These are phyloP conservation scores for Diaporthe sp. DNA, from an alignment of 2,329 filamentous ascomycete genomes.

Conservation along the genomic window DNA sequence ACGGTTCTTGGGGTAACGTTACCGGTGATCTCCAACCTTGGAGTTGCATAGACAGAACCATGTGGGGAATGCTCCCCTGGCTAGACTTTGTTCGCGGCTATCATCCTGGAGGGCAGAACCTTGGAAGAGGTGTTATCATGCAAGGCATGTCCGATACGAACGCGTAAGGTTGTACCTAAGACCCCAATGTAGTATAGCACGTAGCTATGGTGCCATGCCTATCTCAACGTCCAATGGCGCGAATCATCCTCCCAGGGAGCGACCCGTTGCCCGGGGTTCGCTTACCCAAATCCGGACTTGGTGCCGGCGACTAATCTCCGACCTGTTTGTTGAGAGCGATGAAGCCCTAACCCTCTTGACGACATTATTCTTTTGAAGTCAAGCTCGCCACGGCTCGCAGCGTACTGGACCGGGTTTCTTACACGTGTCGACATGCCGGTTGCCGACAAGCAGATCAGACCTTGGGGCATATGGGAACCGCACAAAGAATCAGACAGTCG, in stretches of 20 bases:
- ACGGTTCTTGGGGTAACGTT: conserved; percentile 38
- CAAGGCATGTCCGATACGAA: background rate
- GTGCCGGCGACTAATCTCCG: conserved; percentile 22
- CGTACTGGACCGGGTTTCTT: background rate
- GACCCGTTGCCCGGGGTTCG: conserved; percentile 10
- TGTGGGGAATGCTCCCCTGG: conserved; percentile 20
- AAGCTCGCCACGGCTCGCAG: background rate
- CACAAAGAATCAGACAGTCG: too few species aligned
- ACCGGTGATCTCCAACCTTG: conserved; percentile 35
- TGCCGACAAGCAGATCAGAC: background rate
- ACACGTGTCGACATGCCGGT: background rate
- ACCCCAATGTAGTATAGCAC: background rate
- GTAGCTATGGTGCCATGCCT: conserved; percentile 20
- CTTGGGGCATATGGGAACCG: background rate
- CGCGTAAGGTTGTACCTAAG: conserved; percentile 2
- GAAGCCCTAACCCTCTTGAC: conserved; percentile 19
- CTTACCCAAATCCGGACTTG: background rate
- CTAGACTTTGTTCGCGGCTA: background rate
- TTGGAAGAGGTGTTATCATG: conserved; percentile 24
- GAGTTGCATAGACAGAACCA: background rate
- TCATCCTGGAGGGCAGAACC: background rate
- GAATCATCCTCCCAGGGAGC: conserved; percentile 10
- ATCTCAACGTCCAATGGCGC: conserved; percentile 6
- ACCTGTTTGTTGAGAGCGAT: background rate
- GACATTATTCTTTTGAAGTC: background rate